Evolutionary conservation across 2,329 filamentous ascomycete species (phyloP).

Genomic region (Xylaria sp.): DNA sequence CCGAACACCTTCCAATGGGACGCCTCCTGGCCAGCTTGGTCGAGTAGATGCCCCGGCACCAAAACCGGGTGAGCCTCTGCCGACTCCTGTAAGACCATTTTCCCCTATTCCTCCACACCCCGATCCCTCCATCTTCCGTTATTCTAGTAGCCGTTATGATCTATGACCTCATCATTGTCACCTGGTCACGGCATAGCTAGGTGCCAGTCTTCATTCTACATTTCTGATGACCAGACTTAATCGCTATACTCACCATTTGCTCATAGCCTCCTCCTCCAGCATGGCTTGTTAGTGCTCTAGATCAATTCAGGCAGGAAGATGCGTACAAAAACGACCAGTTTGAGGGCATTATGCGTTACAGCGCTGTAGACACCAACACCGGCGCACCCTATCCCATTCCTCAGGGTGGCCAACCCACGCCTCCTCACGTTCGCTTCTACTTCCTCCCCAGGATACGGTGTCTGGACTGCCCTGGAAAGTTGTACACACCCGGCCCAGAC

Average conservation of each 20-base stretch:
- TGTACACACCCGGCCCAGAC: constrained; percentile 90
- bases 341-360: constrained; percentile 91
- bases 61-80: constrained; percentile 64
- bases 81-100: constrained; percentile 67
- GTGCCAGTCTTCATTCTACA: constrained; percentile 28
- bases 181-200: constrained; percentile 30
- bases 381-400: constrained; percentile 69
- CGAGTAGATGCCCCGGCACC: constrained; percentile 74
- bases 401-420: constrained; percentile 60
- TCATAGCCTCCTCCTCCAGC: constrained; percentile 81
- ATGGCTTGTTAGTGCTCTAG: constrained; percentile 83
- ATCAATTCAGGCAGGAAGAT: constrained; percentile 69
- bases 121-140: constrained; percentile 46
- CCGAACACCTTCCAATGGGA: constrained; percentile 41
- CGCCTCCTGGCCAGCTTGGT: constrained; percentile 68
- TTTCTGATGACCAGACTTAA: constrained; percentile 18
- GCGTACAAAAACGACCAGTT: constrained; percentile 84
- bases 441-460: constrained; percentile 92
- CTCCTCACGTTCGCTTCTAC: constrained; percentile 76
- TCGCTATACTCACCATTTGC: constrained; percentile 44
- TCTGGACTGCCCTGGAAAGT: constrained; percentile 89
- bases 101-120: constrained; percentile 33
- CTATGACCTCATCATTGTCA: constrained; percentile 40
- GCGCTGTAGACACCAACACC: constrained; percentile 78
- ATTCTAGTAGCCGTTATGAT: constrained; percentile 48